Percentiles rank a stretch among this genome's conserved stretches.
Conservation (phyloP, 345 rosid species). For the Pistacia vera region DNA sequence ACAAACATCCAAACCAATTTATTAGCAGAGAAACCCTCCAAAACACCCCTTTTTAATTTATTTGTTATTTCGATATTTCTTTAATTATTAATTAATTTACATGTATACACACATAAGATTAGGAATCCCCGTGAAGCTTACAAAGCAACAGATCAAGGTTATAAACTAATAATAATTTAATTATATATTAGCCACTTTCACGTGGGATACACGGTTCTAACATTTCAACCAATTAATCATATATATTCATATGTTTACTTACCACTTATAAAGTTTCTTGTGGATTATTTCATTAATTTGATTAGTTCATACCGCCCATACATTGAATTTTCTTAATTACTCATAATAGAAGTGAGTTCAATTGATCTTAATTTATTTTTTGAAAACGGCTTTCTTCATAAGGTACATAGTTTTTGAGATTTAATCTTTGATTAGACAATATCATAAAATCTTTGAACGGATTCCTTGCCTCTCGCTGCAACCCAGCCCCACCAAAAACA, state of each 20-base stretch:
- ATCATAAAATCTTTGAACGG: background rate
- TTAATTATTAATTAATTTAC: background rate
- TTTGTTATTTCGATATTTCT: background rate
- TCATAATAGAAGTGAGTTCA: no score
- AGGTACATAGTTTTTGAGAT: no score
- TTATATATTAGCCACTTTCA: background rate
- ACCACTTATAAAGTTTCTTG: background rate
- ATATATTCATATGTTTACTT: background rate
- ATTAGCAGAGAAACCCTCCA: constrained; percentile 41
- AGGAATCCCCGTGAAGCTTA: background rate
- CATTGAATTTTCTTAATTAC: no score
- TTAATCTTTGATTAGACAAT: background rate
- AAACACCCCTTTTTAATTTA: constrained; percentile 37
- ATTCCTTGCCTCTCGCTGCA: background rate
- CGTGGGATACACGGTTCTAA: constrained; percentile 8
- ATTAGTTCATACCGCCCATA: background rate
- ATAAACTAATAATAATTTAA: no score
- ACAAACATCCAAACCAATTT: constrained; percentile 35
- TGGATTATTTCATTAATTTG: background rate
- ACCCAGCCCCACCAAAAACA: no score
- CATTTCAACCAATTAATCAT: background rate
- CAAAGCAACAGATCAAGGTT: no score
- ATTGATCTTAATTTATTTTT: no score
- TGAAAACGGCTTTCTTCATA: no score
- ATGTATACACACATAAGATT: background rate